Percentiles rank a stretch among this genome's conserved stretches.
Evolutionary conservation across 2,329 filamentous ascomycete genomes (phyloP).

Genomic region (Xylariaceae sp.): DNA sequence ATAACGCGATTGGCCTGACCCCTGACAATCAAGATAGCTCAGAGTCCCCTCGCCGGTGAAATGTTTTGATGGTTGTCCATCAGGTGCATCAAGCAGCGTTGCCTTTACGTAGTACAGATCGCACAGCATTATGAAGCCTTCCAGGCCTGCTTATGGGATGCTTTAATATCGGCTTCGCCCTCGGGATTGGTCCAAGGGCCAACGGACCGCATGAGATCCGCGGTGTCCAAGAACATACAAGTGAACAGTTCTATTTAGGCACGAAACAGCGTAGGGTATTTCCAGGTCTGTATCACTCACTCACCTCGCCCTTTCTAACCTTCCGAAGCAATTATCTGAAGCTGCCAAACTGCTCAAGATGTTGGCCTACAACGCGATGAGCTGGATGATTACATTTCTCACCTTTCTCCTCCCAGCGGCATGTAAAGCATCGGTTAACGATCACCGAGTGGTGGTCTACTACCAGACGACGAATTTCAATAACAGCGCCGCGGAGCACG

Average conservation of each 20-base stretch:
- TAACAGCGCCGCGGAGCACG: constrained; percentile 44
- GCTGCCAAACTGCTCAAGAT: constrained; percentile 20
- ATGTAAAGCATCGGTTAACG: constrained; percentile 23
- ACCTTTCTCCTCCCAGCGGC: constrained; percentile 29
- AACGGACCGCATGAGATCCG: background rate
- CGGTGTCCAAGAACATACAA: background rate
- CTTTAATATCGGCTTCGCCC: background rate
- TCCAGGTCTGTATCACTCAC: background rate
- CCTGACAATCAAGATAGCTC: background rate
- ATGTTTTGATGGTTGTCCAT: constrained; percentile 18
- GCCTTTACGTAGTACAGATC: too few relatives aligned
- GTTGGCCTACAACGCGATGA: constrained; percentile 23
- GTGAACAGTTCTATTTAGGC: background rate
- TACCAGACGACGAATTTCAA: constrained; percentile 56
- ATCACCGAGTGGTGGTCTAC: constrained; percentile 52
- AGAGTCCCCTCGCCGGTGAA: constrained; percentile 8
- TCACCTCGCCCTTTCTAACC: background rate
- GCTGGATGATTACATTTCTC: constrained; percentile 26
- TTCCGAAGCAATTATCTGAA: background rate
- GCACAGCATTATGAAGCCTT: background rate
- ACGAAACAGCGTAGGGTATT: background rate
- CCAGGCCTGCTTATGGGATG: background rate
- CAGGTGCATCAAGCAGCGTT: background rate
- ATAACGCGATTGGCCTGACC: constrained; percentile 7
- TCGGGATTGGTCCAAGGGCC: background rate